Evolutionary conservation across 192 early-diverging fungal species (phyloP).

Genomic region (Linnemannia schmuckeri): DNA sequence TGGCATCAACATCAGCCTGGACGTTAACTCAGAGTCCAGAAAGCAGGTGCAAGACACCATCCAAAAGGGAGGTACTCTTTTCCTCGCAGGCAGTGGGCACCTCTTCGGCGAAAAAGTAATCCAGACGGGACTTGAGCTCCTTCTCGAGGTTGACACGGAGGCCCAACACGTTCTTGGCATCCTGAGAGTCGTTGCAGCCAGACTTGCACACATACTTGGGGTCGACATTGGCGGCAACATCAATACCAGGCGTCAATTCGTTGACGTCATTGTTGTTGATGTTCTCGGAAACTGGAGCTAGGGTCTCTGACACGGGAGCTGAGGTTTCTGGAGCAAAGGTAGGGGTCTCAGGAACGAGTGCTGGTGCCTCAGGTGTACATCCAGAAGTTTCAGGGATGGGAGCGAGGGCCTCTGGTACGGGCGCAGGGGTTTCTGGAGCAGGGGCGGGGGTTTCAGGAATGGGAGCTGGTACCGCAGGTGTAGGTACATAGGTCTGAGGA

Average conservation of each 20-base stretch:
- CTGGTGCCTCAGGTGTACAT: no score
- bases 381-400: no score
- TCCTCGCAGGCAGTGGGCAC: constrained; percentile 24
- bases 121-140: constrained; percentile 12
- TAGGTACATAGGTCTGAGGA: not conserved
- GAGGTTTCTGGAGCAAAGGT: no score
- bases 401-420: not conserved
- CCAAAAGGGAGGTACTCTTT: constrained; percentile 11
- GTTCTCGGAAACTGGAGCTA: not conserved
- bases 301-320: no score
- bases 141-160: constrained; percentile 36
- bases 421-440: constrained; percentile 7
- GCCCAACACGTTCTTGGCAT: constrained; percentile 25
- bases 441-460: not conserved
- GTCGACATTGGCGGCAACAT: constrained; percentile 14
- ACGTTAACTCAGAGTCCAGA: not conserved
- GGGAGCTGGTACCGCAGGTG: not conserved
- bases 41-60: constrained; percentile 9
- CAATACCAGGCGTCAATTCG: constrained; percentile 3
- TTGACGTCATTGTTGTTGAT: not conserved
- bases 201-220: constrained; percentile 44
- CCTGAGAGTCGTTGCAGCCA: constrained; percentile 40
- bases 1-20: constrained; percentile 5
- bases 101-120: constrained; percentile 27
- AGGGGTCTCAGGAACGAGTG: no score